These are phyloP conservation scores for Peniophora sp. DNA, from an alignment of 1,284 basidiomycete genomes.

Conservation along the genomic window DNA sequence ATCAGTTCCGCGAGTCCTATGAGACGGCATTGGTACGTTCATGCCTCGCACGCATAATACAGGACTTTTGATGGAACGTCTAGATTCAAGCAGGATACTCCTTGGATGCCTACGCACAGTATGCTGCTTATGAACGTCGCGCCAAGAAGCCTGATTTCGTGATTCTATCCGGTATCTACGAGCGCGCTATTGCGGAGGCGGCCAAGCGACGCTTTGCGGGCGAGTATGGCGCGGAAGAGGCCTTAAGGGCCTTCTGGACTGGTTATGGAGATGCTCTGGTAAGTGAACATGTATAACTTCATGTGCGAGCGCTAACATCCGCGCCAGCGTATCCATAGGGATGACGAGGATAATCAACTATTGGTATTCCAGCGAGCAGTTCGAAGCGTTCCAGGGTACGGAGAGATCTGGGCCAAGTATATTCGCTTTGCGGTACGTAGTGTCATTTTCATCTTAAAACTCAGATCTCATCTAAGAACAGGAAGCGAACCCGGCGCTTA, in stretches of 20 bases:
- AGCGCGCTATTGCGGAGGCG: slow-evolving; percentile 71
- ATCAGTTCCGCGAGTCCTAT: slow-evolving; percentile 50
- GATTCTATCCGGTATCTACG: slow-evolving; percentile 59
- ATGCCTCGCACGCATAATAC: not conserved
- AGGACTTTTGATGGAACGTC: slow-evolving; percentile 4
- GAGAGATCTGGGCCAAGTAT: slow-evolving; percentile 67
- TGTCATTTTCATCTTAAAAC: not conserved
- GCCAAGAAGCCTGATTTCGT: slow-evolving; percentile 57
- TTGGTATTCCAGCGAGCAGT: slow-evolving; percentile 44
- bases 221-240: slow-evolving; percentile 47
- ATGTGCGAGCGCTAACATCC: slow-evolving; percentile 3
- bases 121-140: slow-evolving; percentile 56
- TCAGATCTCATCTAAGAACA: slow-evolving; percentile 4
- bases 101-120: slow-evolving; percentile 54
- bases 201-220: slow-evolving; percentile 46
- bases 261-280: slow-evolving; percentile 57
- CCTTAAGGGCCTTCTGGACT: slow-evolving; percentile 54
- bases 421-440: slow-evolving; percentile 54
- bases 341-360: slow-evolving; percentile 31
- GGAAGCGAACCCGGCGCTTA: slow-evolving; percentile 10
- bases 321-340: slow-evolving; percentile 39
- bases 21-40: slow-evolving; percentile 51
- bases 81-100: slow-evolving; percentile 42
- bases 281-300: slow-evolving; percentile 10
- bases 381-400: slow-evolving; percentile 61